phyloP scores from a whole-genome alignment of 2,329 filamentous ascomycete genomes.

The Moelleriella libera region DNA sequence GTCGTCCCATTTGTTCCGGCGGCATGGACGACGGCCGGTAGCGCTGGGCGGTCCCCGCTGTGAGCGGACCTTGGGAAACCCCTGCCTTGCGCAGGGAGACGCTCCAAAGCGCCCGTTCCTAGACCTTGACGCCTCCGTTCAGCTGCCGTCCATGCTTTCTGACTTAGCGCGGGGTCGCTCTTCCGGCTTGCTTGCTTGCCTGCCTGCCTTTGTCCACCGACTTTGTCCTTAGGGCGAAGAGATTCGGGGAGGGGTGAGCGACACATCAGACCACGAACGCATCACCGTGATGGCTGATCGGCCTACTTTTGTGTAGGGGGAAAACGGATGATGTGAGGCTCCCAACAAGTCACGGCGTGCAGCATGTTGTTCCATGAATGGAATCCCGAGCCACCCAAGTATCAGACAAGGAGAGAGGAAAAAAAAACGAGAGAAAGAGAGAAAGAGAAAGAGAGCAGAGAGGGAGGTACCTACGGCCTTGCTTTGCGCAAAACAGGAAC shows the following conservation, averaged over 20 bases:
- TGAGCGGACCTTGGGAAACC: background rate
- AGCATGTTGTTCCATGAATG: background rate
- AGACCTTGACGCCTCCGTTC: background rate
- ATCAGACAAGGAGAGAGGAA: no score
- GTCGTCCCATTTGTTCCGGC: background rate
- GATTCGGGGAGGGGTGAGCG: no score
- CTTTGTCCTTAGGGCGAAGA: no score
- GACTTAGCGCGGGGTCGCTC: background rate
- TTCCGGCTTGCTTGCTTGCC: no score
- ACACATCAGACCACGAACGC: background rate
- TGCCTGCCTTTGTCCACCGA: background rate
- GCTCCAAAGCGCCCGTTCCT: constrained; percentile 2
- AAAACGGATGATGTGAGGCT: no score
- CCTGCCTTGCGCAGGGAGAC: background rate
- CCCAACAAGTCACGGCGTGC: background rate
- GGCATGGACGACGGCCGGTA: background rate
- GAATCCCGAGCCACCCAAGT: no score
- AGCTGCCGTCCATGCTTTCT: background rate
- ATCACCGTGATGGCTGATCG: background rate
- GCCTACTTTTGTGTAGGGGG: no score
- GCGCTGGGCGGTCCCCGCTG: background rate
- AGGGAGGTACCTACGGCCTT: no score
- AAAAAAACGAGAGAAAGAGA: no score
- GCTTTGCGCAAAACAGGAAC: background rate
- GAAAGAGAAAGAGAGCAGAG: no score